Percentiles rank a stretch among this genome's conserved stretches.
These are phyloP conservation scores for Forsythia suspensa DNA, from an alignment of 257 asterid genomes.

Conservation along the genomic window DNA sequence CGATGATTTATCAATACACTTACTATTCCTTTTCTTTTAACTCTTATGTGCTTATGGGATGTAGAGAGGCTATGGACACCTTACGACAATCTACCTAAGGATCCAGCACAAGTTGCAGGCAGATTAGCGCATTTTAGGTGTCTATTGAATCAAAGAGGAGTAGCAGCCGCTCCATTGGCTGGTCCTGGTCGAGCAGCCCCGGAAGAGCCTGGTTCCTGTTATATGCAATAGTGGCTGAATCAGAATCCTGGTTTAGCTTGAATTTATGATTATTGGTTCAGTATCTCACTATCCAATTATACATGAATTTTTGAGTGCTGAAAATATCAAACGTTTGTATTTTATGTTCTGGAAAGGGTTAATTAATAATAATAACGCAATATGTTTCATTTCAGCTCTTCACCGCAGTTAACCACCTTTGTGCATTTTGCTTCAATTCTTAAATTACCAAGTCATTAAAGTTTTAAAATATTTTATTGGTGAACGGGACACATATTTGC, in stretches of 20 bases:
- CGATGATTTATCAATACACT: not conserved
- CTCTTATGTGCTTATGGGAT: not conserved
- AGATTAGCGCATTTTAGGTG: conserved; percentile 78
- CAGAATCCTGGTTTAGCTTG: not conserved
- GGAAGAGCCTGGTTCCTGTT: conserved; percentile 73
- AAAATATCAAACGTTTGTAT: not conserved
- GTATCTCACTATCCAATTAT: conserved; percentile 13
- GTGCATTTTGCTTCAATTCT: no score
- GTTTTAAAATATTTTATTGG: no score
- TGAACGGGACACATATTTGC: no score
- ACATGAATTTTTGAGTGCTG: conserved; percentile 23
- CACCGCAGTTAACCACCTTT: not conserved
- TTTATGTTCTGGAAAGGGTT: conserved; percentile 2
- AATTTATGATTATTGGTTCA: conserved; percentile 9
- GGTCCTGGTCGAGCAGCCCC: conserved; percentile 72
- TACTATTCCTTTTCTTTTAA: not conserved
- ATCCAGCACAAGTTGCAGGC: conserved; percentile 46
- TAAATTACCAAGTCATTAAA: no score
- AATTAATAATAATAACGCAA: not conserved
- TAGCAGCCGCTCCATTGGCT: conserved; percentile 77
- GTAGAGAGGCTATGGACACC: conserved; percentile 89
- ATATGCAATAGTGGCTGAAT: conserved; percentile 39
- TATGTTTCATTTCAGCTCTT: not conserved
- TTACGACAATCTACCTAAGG: conserved; percentile 53
- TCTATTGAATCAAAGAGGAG: conserved; percentile 83